A percentile compares a stretch with the other conserved stretches of the same genome.
Conservation (phyloP, 306 rosid genomes). For the Quercus rubra region DNA sequence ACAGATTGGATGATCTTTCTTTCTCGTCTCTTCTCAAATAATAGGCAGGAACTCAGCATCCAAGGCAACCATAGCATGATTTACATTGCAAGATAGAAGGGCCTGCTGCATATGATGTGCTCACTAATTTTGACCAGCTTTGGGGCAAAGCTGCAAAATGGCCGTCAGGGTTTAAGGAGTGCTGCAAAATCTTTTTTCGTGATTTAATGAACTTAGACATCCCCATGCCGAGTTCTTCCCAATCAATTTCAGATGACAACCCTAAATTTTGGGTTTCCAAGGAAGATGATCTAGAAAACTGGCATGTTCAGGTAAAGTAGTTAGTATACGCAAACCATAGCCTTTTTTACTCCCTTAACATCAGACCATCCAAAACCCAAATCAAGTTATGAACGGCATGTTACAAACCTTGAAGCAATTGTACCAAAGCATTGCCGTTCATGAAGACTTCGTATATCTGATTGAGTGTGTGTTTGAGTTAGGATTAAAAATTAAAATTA, state of each 20-base stretch:
- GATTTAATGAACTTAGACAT: slow-evolving; percentile 65
- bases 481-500: no score
- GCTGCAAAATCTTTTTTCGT: slow-evolving; percentile 48
- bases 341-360: no score
- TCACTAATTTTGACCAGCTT: slow-evolving; percentile 90
- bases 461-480: no score
- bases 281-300: slow-evolving; percentile 65
- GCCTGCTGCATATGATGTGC: slow-evolving; percentile 90
- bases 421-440: no score
- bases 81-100: no score
- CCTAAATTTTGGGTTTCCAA: slow-evolving; percentile 65
- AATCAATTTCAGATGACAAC: slow-evolving; percentile 38
- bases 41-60: slow-evolving; percentile 68
- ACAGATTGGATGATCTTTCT: no score
- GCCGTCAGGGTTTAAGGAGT: slow-evolving; percentile 64
- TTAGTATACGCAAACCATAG: not conserved
- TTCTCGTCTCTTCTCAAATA: slow-evolving; percentile 2
- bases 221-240: slow-evolving; percentile 84
- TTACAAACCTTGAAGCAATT: no score
- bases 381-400: no score
- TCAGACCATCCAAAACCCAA: no score
- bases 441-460: no score
- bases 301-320: slow-evolving; percentile 77
- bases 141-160: slow-evolving; percentile 89
- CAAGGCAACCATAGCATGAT: slow-evolving; percentile 47